Conservation (phyloP, 2,329 filamentous ascomycete species). For the Arthrobotrys megalospora region DNA sequence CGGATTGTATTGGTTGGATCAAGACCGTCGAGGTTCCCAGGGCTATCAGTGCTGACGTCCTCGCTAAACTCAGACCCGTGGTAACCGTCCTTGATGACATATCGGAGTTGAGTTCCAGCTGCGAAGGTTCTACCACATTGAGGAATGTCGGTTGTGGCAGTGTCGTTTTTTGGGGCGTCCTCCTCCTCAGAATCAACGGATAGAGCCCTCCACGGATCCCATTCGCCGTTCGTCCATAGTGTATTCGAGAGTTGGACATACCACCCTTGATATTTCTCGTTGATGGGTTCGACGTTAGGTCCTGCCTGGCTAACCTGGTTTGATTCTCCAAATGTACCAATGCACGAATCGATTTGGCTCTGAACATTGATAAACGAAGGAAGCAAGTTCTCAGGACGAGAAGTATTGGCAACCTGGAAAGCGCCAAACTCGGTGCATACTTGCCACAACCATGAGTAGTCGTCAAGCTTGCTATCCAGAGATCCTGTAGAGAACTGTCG, state of each 20-base stretch:
- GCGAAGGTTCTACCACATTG: constrained; percentile 50
- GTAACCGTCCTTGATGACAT: constrained; percentile 60
- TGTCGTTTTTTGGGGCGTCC: constrained; percentile 65
- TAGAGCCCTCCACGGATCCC: constrained; percentile 68
- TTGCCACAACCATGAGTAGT: constrained; percentile 64
- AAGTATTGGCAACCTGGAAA: constrained; percentile 60
- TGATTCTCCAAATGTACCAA: constrained; percentile 67
- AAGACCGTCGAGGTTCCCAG: constrained; percentile 15
- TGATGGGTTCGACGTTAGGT: constrained; percentile 67
- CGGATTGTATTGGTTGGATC: constrained; percentile 40
- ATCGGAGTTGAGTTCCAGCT: constrained; percentile 55
- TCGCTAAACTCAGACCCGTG: constrained; percentile 62
- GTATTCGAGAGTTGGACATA: constrained; percentile 67
- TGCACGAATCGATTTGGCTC: constrained; percentile 67
- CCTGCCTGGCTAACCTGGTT: constrained; percentile 61
- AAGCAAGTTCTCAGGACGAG: constrained; percentile 60
- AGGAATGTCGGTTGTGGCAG: constrained; percentile 61
- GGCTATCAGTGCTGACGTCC: constrained; percentile 26
- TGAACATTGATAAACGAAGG: constrained; percentile 65
- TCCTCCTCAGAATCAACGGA: constrained; percentile 66
- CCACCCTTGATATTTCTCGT: constrained; percentile 68
- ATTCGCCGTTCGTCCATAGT: constrained; percentile 68
- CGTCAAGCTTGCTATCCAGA: constrained; percentile 36
- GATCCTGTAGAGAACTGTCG: constrained; percentile 7
- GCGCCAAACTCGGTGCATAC: constrained; percentile 66